These are phyloP conservation scores for Wallacemonas sp. DNA, from an alignment of 208 protist species.

Conservation along the genomic window DNA sequence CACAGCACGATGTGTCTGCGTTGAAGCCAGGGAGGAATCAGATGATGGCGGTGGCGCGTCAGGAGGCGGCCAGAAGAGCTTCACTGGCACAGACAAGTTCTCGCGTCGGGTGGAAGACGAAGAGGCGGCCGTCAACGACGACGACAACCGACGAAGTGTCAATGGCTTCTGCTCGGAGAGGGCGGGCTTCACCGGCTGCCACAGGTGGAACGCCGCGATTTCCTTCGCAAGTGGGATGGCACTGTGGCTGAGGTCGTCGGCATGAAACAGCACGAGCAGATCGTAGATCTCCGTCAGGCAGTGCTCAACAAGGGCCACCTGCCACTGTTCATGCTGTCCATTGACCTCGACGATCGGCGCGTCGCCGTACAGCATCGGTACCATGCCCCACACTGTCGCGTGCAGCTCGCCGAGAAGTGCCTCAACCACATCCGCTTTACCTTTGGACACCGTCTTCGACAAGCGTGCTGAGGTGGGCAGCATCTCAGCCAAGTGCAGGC, in stretches of 20 bases:
- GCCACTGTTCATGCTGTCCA: conserved; percentile 39
- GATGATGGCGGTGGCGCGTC: background rate
- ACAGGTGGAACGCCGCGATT: conserved; percentile 57
- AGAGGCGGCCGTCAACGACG: conserved; percentile 9
- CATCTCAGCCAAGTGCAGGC: conserved; percentile 48
- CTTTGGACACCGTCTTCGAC: conserved; percentile 30
- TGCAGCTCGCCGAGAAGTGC: conserved; percentile 76
- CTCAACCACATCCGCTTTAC: conserved; percentile 86
- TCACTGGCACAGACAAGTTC: conserved; percentile 16
- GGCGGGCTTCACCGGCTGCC: conserved; percentile 23
- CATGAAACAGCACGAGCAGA: conserved; percentile 64
- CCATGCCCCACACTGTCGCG: conserved; percentile 41
- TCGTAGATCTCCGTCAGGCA: conserved; percentile 89
- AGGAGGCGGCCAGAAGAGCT: conserved; percentile 20
- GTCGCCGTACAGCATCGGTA: conserved; percentile 62
- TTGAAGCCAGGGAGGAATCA: no score
- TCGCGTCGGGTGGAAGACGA: no score
- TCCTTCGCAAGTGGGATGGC: conserved; percentile 78
- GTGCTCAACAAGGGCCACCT: conserved; percentile 66
- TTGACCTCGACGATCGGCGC: conserved; percentile 74
- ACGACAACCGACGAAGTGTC: background rate
- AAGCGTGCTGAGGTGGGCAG: conserved; percentile 15
- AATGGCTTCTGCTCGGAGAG: conserved; percentile 11
- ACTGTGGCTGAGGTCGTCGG: conserved; percentile 36
- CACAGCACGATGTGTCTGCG: no score